Evolutionary conservation across 2,329 filamentous ascomycete species (phyloP).

Genomic region (Clonostachys rosea): DNA sequence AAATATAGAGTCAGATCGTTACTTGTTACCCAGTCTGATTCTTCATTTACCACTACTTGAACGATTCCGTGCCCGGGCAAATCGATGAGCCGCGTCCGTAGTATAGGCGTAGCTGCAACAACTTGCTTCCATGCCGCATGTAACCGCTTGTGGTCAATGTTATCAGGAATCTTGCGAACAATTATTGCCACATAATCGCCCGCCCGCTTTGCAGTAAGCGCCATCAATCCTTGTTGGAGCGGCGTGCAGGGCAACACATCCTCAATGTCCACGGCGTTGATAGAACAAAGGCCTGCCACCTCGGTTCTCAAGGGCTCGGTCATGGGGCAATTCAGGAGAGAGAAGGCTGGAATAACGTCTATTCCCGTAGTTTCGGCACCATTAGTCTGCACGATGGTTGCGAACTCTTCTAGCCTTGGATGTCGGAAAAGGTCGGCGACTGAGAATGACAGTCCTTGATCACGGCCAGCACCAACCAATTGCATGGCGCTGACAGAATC

Average conservation of each 20-base stretch:
- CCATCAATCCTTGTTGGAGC: background rate
- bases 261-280: background rate
- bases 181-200: background rate
- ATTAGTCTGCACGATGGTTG: background rate
- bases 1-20: background rate
- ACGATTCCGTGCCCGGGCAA: background rate
- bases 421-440: background rate
- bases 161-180: background rate
- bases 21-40: constrained; percentile 12
- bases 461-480: background rate
- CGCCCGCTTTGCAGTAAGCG: background rate
- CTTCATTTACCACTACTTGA: constrained; percentile 17
- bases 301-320: background rate
- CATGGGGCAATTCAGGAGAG: background rate
- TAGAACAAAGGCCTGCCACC: background rate
- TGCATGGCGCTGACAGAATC: constrained; percentile 28
- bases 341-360: background rate
- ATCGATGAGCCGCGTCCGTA: background rate
- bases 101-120: background rate
- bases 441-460: background rate
- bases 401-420: background rate
- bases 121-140: background rate
- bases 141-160: background rate
- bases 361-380: background rate
- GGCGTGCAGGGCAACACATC: background rate